Conservation (phyloP, 2,329 filamentous ascomycete genomes). For the Talaromyces sp. region DNA sequence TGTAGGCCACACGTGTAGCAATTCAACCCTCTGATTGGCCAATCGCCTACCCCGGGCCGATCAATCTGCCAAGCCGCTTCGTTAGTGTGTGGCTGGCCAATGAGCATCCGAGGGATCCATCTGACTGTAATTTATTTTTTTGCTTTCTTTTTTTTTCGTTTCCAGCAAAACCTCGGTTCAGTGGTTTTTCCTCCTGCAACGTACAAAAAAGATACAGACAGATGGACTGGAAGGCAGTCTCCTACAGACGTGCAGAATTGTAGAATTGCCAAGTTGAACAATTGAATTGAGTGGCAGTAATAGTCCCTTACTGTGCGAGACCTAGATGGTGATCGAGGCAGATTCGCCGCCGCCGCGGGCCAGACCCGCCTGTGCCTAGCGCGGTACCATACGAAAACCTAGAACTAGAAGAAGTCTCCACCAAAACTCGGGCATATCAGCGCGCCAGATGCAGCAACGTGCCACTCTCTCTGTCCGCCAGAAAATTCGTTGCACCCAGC, state of each 20-base stretch:
- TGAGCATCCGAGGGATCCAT: not conserved
- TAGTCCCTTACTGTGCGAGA: no score
- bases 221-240: no score
- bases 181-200: no score
- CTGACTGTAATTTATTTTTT: not conserved
- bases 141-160: not conserved
- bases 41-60: not conserved
- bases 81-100: not conserved
- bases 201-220: no score
- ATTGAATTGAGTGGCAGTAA: not conserved
- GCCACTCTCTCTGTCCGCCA: not conserved
- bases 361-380: not conserved
- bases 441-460: conserved; percentile 11
- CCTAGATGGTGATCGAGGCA: no score
- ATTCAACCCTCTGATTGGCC: not conserved
- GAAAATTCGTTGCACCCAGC: not conserved
- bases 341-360: not conserved
- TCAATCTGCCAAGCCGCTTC: not conserved
- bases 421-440: conserved; percentile 14
- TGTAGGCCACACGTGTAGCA: not conserved
- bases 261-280: no score
- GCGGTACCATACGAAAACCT: not conserved
- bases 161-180: no score
- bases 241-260: no score
- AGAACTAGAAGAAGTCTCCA: no score